Conservation (phyloP, 441 rosid genomes). For the Raphanus hybrid region DNA sequence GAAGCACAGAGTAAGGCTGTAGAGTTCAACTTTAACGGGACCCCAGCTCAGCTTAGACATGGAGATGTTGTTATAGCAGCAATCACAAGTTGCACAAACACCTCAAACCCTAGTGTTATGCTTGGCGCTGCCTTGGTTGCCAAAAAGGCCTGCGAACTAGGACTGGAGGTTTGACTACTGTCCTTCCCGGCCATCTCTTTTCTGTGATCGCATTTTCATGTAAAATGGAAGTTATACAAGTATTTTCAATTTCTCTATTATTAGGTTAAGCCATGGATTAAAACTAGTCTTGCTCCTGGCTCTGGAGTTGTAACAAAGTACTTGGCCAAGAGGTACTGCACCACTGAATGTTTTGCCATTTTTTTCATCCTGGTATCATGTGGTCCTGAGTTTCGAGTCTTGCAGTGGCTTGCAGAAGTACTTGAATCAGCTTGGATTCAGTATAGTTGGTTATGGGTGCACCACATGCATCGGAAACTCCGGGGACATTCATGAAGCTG, state of each 20-base stretch:
- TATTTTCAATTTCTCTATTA: constrained; percentile 12
- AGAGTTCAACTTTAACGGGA: constrained; percentile 72
- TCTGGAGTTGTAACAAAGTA: constrained; percentile 95
- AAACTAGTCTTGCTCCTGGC: constrained; percentile 98
- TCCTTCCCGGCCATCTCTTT: neutral
- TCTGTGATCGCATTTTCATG: neutral
- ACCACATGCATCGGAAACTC: constrained; percentile 97
- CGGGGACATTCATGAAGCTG: constrained; percentile 86
- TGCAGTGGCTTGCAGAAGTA: constrained; percentile 92
- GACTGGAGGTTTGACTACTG: constrained; percentile 31
- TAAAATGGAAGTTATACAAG: neutral
- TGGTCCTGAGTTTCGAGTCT: constrained; percentile 33
- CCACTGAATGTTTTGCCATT: neutral
- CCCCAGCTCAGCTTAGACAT: constrained; percentile 77
- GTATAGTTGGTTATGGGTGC: constrained; percentile 95
- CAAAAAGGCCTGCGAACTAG: constrained; percentile 80
- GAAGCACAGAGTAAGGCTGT: constrained; percentile 80
- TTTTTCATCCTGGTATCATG: constrained; percentile 10
- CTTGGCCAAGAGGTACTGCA: constrained; percentile 68
- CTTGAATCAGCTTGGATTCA: constrained; percentile 84
- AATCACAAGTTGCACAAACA: constrained; percentile 97
- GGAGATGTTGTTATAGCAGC: constrained; percentile 98
- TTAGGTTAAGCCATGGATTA: constrained; percentile 93
- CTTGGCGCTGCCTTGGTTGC: constrained; percentile 98
- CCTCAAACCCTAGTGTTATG: constrained; percentile 97